These are phyloP conservation scores for Hyphopichia homilentoma DNA, from an alignment of 805 yeast species.

Conservation along the genomic window DNA sequence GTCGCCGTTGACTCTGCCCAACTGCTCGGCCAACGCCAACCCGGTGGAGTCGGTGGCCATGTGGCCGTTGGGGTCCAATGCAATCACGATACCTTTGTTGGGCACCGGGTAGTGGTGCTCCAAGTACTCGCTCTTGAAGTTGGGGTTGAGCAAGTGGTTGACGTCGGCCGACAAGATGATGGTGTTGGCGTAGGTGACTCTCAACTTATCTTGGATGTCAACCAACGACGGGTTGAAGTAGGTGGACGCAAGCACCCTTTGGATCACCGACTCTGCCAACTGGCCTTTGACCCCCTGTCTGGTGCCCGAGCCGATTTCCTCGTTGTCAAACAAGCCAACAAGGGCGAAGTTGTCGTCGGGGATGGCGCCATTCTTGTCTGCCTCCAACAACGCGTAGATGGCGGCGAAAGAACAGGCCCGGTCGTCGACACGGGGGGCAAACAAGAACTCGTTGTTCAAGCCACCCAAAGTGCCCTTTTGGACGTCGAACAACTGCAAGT, in stretches of 20 bases:
- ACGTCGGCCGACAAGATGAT: slow-evolving; percentile 83
- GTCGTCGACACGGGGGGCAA: slow-evolving; percentile 83
- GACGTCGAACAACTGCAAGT: slow-evolving; percentile 75
- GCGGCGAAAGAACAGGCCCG: slow-evolving; percentile 79
- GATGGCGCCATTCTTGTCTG: slow-evolving; percentile 20
- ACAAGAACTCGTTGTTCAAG: slow-evolving; percentile 67
- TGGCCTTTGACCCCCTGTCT: slow-evolving; percentile 85
- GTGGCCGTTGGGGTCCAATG: slow-evolving; percentile 75
- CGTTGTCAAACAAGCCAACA: slow-evolving; percentile 72
- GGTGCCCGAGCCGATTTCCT: slow-evolving; percentile 78
- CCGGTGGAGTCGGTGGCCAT: slow-evolving; percentile 82
- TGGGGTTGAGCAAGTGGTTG: slow-evolving; percentile 77
- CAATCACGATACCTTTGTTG: slow-evolving; percentile 68
- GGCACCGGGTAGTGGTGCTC: slow-evolving; percentile 79
- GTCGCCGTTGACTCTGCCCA: slow-evolving; percentile 65
- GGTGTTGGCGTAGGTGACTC: slow-evolving; percentile 64
- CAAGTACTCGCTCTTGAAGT: slow-evolving; percentile 62
- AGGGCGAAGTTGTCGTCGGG: slow-evolving; percentile 43
- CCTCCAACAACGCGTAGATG: slow-evolving; percentile 50
- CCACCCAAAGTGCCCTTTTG: slow-evolving; percentile 82
- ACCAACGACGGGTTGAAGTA: slow-evolving; percentile 13
- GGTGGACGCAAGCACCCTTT: slow-evolving; percentile 44
- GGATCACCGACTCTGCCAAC: slow-evolving; percentile 59
- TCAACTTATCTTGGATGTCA: slow-evolving; percentile 24
- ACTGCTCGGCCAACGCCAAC: slow-evolving; percentile 61